Percentiles rank a stretch among this genome's conserved stretches.
phyloP scores from a whole-genome alignment of 1,284 basidiomycete genomes.

The Apiotrichum gracile region DNA sequence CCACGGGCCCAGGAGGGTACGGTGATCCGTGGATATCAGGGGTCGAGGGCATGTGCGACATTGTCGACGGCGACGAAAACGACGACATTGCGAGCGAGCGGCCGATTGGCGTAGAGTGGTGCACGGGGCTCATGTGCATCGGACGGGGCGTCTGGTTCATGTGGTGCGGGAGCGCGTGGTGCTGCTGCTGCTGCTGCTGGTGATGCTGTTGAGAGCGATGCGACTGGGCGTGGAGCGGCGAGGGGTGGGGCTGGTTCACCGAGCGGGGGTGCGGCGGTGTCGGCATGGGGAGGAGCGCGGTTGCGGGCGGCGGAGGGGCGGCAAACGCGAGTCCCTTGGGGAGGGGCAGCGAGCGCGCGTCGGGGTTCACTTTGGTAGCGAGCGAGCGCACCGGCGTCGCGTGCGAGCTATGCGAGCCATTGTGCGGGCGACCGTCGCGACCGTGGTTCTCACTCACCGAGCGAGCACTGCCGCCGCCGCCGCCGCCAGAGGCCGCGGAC shows the following conservation, averaged over 20 bases:
- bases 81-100: conserved; percentile 12
- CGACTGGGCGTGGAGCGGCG: conserved; percentile 12
- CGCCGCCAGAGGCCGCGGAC: background rate
- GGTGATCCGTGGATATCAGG: conserved; percentile 15
- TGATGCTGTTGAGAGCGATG: background rate
- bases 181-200: conserved; percentile 1
- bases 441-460: background rate
- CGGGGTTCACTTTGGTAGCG: conserved; percentile 19
- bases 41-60: conserved; percentile 18
- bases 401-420: background rate
- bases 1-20: conserved; percentile 15
- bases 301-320: conserved; percentile 8
- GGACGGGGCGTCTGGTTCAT: conserved; percentile 5
- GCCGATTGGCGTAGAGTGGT: conserved; percentile 11
- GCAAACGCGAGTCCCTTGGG: conserved; percentile 15
- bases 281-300: conserved; percentile 8
- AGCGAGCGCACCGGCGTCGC: conserved; percentile 13
- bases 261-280: conserved; percentile 12
- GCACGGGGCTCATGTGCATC: conserved; percentile 2
- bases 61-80: conserved; percentile 14
- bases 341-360: conserved; percentile 16
- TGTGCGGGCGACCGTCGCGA: no score
- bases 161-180: conserved; percentile 1
- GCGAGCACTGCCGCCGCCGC: background rate
- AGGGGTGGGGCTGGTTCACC: background rate